Percentiles rank a stretch among this genome's conserved stretches.
Conservation (phyloP, 2,329 filamentous ascomycete genomes). For the Setomelanomma holmii region DNA sequence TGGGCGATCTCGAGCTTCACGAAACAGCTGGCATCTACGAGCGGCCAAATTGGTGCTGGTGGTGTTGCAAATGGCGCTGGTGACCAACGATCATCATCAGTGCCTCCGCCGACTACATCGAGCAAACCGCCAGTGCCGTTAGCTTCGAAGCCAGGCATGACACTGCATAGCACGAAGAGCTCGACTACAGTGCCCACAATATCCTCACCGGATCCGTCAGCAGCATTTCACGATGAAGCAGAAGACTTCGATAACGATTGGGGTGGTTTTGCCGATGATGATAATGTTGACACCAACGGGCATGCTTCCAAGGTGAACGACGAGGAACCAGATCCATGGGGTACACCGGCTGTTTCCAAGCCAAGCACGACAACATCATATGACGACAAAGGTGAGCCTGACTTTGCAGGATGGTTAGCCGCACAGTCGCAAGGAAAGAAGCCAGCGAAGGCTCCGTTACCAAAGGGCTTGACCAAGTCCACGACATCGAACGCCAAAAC, state of each 20-base stretch:
- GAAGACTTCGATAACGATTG: constrained; percentile 75
- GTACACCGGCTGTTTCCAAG: constrained; percentile 52
- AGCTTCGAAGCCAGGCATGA: constrained; percentile 51
- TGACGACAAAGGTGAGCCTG: constrained; percentile 86
- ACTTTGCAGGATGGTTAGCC: constrained; percentile 94
- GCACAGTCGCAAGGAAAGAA: constrained; percentile 82
- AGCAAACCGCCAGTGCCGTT: constrained; percentile 59
- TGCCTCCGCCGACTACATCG: constrained; percentile 53
- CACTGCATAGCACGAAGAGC: constrained; percentile 34
- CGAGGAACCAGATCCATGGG: constrained; percentile 63
- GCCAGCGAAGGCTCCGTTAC: constrained; percentile 69
- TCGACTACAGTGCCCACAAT: constrained; percentile 36
- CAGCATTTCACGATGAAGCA: constrained; percentile 58
- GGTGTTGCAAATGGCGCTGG: constrained; percentile 45
- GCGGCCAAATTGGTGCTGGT: constrained; percentile 79
- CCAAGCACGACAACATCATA: constrained; percentile 61
- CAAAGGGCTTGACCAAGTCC: constrained; percentile 81
- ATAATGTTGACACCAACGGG: constrained; percentile 6
- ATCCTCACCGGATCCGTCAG: constrained; percentile 54
- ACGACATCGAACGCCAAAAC: constrained; percentile 42
- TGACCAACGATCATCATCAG: constrained; percentile 57
- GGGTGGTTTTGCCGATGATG: constrained; percentile 71
- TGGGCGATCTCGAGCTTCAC: constrained; percentile 99
- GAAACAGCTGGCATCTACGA: constrained; percentile 84
- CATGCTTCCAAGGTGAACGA: constrained; percentile 48